Evolutionary conservation across 164 flowering plant genomes (phyloP), one percentile per base, ranked within the genome.

Genomic region (Piper longum): DNA sequence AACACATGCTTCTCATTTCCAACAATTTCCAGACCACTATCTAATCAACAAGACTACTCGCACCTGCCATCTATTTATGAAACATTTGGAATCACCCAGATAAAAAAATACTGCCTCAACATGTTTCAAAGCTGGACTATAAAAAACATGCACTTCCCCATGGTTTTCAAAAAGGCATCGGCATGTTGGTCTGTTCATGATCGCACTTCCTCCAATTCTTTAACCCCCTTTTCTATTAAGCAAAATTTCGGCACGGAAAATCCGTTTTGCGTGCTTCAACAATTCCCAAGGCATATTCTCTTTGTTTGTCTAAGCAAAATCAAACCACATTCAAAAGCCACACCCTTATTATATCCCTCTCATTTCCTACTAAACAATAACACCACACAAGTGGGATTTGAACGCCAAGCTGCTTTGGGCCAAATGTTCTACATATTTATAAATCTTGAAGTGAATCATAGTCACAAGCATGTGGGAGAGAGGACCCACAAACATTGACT

Each of bases 181-280:
- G 54, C 44, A 61, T 59, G 69, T 56, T 52, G 54, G 62, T 65
- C 62, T 39, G 18, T 48, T 56, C 56, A 18, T 48, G 8, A 48
- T 48, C 52, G 52, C 52, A 48, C 52, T 48, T 8, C 12, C 9
- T 9, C 39, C n/a, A 36, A 59, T 40, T 59, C 40, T 59, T 19
- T 59, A 39, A 26, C 36, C 36, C 36, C 16, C n/a, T 7, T 60
- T 56, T 51, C 45, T 26, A 17, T 64, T 48, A 56, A 0, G 36
- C 7, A 61, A 57, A 42, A 40, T 43, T 61, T 9, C 54, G 17
- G 62, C 64, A 63, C 77, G 54, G 71, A 59, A 71, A 74, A 70
- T 68, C 74, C 67, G 74, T 65, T 68, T 65, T 70, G 69, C 74
- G 74, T 74, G 77, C 77, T 57, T 65, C 64, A 54, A 56, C 74